Conservation (phyloP, 345 rosid genomes). For the Eucalyptus grandis region DNA sequence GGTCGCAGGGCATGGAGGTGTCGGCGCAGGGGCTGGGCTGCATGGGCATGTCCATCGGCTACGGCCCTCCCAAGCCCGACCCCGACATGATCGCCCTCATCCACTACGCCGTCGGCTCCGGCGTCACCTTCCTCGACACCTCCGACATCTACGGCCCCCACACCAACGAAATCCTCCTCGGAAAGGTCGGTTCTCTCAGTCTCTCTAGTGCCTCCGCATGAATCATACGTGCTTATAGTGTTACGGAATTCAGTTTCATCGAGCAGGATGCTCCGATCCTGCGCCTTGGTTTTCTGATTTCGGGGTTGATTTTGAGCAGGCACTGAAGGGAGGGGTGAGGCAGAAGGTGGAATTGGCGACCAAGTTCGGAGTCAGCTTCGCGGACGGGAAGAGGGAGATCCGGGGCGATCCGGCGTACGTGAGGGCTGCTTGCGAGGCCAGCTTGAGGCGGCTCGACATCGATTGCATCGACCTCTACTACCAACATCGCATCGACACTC, state of each 20-base stretch:
- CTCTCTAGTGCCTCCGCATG: too few species aligned
- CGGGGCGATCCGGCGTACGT: slow-evolving; percentile 52
- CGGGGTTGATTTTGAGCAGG: slow-evolving; percentile 1
- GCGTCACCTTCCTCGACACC: slow-evolving; percentile 45
- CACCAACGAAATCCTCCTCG: slow-evolving; percentile 44
- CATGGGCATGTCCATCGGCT: too few species aligned
- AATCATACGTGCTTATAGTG: too few species aligned
- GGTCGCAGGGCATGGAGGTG: too few species aligned
- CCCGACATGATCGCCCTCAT: neutral
- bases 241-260: too few species aligned
- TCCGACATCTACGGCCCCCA: slow-evolving; percentile 24
- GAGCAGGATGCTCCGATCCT: too few species aligned
- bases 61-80: neutral
- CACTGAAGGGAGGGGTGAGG: slow-evolving; percentile 44
- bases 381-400: slow-evolving; percentile 10
- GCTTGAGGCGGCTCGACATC: slow-evolving; percentile 44
- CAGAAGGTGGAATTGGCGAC: slow-evolving; percentile 46
- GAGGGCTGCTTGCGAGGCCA: slow-evolving; percentile 44
- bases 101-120: slow-evolving; percentile 30
- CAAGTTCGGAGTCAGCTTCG: slow-evolving; percentile 22
- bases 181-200: slow-evolving; percentile 4
- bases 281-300: too few species aligned
- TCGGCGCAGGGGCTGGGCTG: too few species aligned
- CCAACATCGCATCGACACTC: slow-evolving; percentile 51
- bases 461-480: slow-evolving; percentile 50